Evolutionary conservation across 306 rosid species (phyloP).

Genomic region (Prunus mume): DNA sequence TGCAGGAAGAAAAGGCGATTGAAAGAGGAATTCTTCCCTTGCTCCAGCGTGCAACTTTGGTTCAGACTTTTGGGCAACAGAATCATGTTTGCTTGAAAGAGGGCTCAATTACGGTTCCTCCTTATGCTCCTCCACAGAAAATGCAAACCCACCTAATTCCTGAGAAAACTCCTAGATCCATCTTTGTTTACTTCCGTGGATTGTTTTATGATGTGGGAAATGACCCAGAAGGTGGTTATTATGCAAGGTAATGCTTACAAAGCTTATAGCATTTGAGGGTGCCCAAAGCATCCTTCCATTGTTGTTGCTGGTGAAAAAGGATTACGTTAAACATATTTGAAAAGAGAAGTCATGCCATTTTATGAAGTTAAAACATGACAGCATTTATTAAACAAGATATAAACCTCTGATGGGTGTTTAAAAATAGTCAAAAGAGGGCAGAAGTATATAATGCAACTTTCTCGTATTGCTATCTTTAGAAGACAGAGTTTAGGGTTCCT

Average conservation of each 20-base stretch:
- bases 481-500: neutral
- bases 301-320: neutral
- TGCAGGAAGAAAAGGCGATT: constrained; percentile 87
- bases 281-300: neutral
- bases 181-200: constrained; percentile 88
- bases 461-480: neutral
- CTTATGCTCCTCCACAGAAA: constrained; percentile 93
- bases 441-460: neutral
- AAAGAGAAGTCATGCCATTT: neutral
- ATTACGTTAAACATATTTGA: neutral
- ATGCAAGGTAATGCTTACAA: constrained; percentile 65
- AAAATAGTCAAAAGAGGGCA: too few relatives aligned
- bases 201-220: constrained; percentile 89
- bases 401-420: neutral
- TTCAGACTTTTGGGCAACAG: constrained; percentile 87
- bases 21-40: constrained; percentile 83
- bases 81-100: constrained; percentile 89
- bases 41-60: constrained; percentile 84
- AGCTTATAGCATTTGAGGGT: constrained; percentile 7
- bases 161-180: constrained; percentile 76
- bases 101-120: constrained; percentile 85
- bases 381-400: neutral
- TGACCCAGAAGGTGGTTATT: constrained; percentile 96
- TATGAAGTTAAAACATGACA: neutral
- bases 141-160: constrained; percentile 81